These are phyloP conservation scores for Pisolithus sp. DNA, from an alignment of 768 basidiomycete species.

Conservation along the genomic window DNA sequence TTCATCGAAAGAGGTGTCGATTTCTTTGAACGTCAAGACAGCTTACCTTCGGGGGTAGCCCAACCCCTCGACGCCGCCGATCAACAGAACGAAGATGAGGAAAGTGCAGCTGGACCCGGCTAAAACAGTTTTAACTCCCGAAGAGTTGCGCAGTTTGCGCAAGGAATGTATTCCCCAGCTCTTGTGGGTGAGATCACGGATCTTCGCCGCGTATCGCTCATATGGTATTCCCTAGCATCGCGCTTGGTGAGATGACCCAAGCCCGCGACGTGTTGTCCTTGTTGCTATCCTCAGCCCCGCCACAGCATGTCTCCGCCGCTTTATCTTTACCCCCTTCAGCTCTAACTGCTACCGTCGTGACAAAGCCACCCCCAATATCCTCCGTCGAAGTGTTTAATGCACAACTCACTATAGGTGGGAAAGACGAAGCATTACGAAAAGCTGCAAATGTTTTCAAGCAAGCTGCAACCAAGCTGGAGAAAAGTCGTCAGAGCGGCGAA, in stretches of 20 bases:
- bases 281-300: slow-evolving; percentile 40
- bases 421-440: slow-evolving; percentile 73
- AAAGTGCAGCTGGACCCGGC: slow-evolving; percentile 24
- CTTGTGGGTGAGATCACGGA: slow-evolving; percentile 45
- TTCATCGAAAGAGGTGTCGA: slow-evolving; percentile 69
- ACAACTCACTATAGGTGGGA: slow-evolving; percentile 68
- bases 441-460: slow-evolving; percentile 65
- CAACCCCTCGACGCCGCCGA: slow-evolving; percentile 22
- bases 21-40: slow-evolving; percentile 57
- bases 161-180: slow-evolving; percentile 64
- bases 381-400: slow-evolving; percentile 70
- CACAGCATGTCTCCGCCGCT: slow-evolving; percentile 28
- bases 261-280: slow-evolving; percentile 64
- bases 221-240: slow-evolving; percentile 41
- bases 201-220: slow-evolving; percentile 8
- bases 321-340: slow-evolving; percentile 26
- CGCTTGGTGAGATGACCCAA: slow-evolving; percentile 73
- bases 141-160: slow-evolving; percentile 71
- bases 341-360: slow-evolving; percentile 58
- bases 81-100: slow-evolving; percentile 21
- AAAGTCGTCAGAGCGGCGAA: slow-evolving; percentile 53
- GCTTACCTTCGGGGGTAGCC: slow-evolving; percentile 18
- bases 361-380: slow-evolving; percentile 56
- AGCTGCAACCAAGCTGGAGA: slow-evolving; percentile 65
- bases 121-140: slow-evolving; percentile 54